Evolutionary conservation across 306 rosid species (phyloP), one percentile per base, ranked within the genome.

Genomic region (Casuarina equisetifolia): DNA sequence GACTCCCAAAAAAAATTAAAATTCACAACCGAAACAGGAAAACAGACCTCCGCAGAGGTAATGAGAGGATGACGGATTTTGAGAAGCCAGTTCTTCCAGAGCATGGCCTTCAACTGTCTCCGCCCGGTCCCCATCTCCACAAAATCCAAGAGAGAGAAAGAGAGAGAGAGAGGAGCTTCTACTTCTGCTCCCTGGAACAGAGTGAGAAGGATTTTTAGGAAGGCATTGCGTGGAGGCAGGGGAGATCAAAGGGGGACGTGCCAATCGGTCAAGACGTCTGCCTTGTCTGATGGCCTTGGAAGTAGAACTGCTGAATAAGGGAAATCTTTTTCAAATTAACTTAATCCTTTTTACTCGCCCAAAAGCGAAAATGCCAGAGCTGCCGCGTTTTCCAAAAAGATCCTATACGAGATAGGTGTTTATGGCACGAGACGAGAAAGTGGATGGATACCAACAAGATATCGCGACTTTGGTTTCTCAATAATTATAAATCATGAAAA

Each of bases 11-110:
- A 10, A 15, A 67, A 44, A 45, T 1, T 9, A 36, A 44, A 69
- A 61, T 25, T 58, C 16, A 25, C 2, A 58, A 3, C 39, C 16
- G 50, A 58, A 40, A 48, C 25, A 52, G 19, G 25, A 48, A 53
- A 77, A 72, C 7, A 70, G 9, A 94, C 97, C 98, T 95, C 98
- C 6, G 97, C 95, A 17, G 78, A 75, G 72, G 97, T 92, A 70
- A 79, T 77, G 79, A 83, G 91, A 70, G 98, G 98, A 51, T 95
- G 97, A 59, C 98, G 98, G 77, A 88, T 85, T 80, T 95, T 95
- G 93, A 92, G 98, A 63, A 95, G 97, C 88, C 93, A 95, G 69
- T 92, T 94, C 89, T 94, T 94, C 76, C 95, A 82, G 62, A 94
- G 97, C 97, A 94, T 94, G 11, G 87, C 86, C 88, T 92, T 89